These are phyloP conservation scores for Lachancea kluyveri DNA, from an alignment of 805 yeast genomes.

Conservation along the genomic window DNA sequence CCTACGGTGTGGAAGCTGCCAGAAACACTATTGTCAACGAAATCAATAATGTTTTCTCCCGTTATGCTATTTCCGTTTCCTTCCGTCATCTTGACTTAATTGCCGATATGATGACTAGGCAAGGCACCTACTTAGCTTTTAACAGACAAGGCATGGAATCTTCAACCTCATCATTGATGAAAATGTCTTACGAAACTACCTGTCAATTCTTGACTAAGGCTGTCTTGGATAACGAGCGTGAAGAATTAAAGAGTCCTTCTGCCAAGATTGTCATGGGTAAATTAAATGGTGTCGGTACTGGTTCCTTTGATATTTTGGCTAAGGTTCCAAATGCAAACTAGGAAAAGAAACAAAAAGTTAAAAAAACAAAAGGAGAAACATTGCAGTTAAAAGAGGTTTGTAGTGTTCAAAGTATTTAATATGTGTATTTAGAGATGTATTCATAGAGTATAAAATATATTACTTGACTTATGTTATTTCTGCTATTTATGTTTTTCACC, in stretches of 20 bases:
- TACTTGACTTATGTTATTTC: no score
- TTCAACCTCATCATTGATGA: conserved; percentile 91
- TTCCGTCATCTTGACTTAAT: conserved; percentile 91
- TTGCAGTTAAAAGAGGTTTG: no score
- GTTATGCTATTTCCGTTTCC: conserved; percentile 91
- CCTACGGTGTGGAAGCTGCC: conserved; percentile 99
- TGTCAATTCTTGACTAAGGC: conserved; percentile 96
- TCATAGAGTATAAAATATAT: no score
- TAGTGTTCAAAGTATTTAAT: no score
- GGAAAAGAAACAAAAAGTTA: no score
- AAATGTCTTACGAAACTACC: conserved; percentile 98
- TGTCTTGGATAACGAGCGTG: conserved; percentile 85
- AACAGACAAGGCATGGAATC: conserved; percentile 98
- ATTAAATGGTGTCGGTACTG: conserved; percentile 89
- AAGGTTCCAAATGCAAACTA: conserved; percentile 30
- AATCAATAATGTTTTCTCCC: conserved; percentile 90
- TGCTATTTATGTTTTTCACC: no score
- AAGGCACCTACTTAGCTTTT: conserved; percentile 93
- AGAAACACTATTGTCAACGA: conserved; percentile 95
- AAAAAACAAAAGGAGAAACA: no score
- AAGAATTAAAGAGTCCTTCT: conserved; percentile 83
- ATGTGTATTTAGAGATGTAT: no score
- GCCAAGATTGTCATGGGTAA: conserved; percentile 92
- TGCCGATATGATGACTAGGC: conserved; percentile 99
- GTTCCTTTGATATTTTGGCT: conserved; percentile 75